Evolutionary conservation across 1,139 yeast species (phyloP), one percentile per base, ranked within the genome.

Genomic region (Ashbya aceris): DNA sequence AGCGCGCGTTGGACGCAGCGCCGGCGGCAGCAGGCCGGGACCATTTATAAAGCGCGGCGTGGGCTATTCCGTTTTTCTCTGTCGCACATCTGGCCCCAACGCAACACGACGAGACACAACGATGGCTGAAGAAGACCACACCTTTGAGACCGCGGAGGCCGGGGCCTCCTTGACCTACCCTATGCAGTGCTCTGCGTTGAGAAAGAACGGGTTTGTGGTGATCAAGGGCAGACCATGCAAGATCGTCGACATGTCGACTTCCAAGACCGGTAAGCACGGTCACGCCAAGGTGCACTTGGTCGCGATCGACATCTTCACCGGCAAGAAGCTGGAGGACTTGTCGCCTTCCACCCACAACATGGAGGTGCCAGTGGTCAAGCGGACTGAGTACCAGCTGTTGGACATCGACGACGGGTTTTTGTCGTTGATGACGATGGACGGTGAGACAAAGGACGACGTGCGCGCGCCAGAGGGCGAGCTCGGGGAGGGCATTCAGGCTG

Each of bases 241-340:
- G 83, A 91, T 91, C 72, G 93, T 91, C 64, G 98, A 91, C 72
- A 91, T 91, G 98, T 91, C 98, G 54, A 91, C 98, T 67, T 91
- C 98, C 67, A 91, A 91, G 84, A 91, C 98, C 63, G 98, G 98
- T 77, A 91, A 91, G 96, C 98, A 91, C 83, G 98, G 98, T 76
- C 98, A 91, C 91, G 98, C 98, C 70, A 91, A 91, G 82, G 98
- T 91, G 73, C 97, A 91, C 76, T 81, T 91, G 76, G 96, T 91
- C 58, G 97, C 97, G 70, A 81, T 83, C 64, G 98, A 91, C 71
- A 89, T 91, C 71, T 91, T 91, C 89, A 91, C 98, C 66, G 87
- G 89, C 73, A 93, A 91, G 89, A 91, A 91, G 79, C 82, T 89
- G 73, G 98, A 91, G 79, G 98, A 91, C 74, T 84, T 91, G 71